A percentile compares a stretch with the other conserved stretches of the same genome.
Conservation (phyloP, 768 basidiomycete genomes). For the Bullera alba region DNA sequence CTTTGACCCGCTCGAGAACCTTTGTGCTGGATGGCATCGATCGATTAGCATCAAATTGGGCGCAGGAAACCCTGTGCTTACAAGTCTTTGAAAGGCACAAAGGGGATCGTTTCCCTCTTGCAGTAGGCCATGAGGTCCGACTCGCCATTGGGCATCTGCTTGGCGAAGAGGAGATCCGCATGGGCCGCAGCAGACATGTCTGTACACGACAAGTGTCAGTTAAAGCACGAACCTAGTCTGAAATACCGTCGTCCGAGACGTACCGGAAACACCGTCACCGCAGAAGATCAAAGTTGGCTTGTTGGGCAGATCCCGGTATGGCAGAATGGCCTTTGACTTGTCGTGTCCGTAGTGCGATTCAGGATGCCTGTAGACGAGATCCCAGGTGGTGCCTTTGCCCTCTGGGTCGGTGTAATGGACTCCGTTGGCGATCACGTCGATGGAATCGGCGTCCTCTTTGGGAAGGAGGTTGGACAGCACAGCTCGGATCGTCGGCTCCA, state of each 20-base stretch:
- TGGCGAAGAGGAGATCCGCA: slow-evolving; percentile 92
- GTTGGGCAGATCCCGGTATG: slow-evolving; percentile 62
- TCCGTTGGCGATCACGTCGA: slow-evolving; percentile 92
- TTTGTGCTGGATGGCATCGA: slow-evolving; percentile 24
- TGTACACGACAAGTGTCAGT: no score
- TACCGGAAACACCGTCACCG: slow-evolving; percentile 93
- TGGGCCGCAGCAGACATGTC: slow-evolving; percentile 88
- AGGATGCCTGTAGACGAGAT: slow-evolving; percentile 81
- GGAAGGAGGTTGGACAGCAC: slow-evolving; percentile 78
- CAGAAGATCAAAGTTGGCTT: slow-evolving; percentile 90
- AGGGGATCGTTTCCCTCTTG: slow-evolving; percentile 65
- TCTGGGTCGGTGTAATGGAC: slow-evolving; percentile 60
- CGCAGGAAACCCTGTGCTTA: slow-evolving; percentile 8
- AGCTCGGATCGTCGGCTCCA: slow-evolving; percentile 87
- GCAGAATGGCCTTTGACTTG: slow-evolving; percentile 88
- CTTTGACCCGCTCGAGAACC: slow-evolving; percentile 52
- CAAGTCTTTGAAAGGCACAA: slow-evolving; percentile 68
- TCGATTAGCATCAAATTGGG: not conserved
- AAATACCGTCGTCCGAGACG: not conserved
- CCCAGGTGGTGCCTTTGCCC: slow-evolving; percentile 55
- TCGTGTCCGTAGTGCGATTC: slow-evolving; percentile 88
- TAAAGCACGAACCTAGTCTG: no score
- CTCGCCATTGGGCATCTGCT: slow-evolving; percentile 51
- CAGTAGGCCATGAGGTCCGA: slow-evolving; percentile 86
- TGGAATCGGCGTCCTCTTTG: slow-evolving; percentile 62